phyloP scores from a whole-genome alignment of 176 grass and related monocot genomes.

The Zoysia japonica region DNA sequence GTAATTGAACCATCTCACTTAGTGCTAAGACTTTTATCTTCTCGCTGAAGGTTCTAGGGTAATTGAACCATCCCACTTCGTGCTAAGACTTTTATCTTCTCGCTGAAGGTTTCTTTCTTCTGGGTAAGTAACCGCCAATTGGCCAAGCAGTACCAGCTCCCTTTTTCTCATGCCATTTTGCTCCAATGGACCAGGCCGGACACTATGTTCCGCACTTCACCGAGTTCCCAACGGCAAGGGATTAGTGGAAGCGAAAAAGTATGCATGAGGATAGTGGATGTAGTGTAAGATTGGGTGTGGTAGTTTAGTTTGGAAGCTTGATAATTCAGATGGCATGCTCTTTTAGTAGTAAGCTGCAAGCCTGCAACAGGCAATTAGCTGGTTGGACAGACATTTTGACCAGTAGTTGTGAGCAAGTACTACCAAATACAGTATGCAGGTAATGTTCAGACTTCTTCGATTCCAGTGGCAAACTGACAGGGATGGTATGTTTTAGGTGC shows the following conservation, averaged over 20 bases:
- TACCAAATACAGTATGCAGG: not conserved
- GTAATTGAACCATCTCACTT: constrained; percentile 34
- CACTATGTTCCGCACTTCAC: not conserved
- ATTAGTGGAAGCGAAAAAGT: not conserved
- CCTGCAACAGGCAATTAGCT: not conserved
- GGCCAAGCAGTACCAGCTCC: not conserved
- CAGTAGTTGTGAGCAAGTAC: not conserved
- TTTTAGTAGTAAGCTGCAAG: not conserved
- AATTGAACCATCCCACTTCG: constrained; percentile 31
- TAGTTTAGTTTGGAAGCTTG: not conserved
- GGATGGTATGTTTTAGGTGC: not conserved
- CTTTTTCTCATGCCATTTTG: not conserved
- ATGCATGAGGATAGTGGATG: not conserved
- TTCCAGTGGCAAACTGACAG: constrained; percentile 5
- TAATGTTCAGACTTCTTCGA: not conserved
- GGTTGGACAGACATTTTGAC: not conserved
- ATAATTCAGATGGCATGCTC: not conserved
- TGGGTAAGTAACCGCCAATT: too few relatives aligned
- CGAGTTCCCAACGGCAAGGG: not conserved
- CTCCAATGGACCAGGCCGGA: not conserved
- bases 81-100: not conserved
- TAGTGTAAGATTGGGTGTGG: not conserved
- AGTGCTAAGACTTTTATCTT: not conserved
- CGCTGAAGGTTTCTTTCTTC: too few relatives aligned
- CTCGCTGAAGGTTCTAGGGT: not conserved